phyloP scores from a whole-genome alignment of 768 basidiomycete species.

The Lactarius sanguifluus region DNA sequence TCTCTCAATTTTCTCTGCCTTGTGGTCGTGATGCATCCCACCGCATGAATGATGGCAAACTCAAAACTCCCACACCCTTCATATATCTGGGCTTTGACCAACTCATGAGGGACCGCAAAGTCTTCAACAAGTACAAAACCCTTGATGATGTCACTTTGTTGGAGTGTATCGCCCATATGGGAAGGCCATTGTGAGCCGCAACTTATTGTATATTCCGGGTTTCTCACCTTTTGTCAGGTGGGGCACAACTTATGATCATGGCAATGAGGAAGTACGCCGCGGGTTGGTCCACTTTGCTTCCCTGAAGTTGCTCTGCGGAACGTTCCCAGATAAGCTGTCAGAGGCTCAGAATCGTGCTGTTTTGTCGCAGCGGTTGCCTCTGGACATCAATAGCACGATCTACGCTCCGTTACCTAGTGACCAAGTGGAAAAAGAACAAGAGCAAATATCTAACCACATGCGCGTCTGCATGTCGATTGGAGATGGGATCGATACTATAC shows the following conservation, averaged over 20 bases:
- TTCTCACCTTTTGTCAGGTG: background rate
- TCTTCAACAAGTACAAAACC: background rate
- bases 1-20: background rate
- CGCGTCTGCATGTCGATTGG: too few species aligned
- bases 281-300: too few species aligned
- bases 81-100: slow-evolving; percentile 6
- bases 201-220: too few species aligned
- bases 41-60: background rate
- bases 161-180: background rate
- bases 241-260: background rate
- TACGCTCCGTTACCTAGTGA: too few species aligned
- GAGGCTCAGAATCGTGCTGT: background rate
- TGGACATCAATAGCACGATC: background rate
- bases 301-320: too few species aligned
- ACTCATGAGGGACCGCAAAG: background rate
- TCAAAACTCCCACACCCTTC: background rate
- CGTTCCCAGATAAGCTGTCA: too few species aligned
- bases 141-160: background rate
- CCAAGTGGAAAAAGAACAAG: too few species aligned
- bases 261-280: background rate
- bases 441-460: too few species aligned
- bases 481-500: too few species aligned
- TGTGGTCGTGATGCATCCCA: background rate
- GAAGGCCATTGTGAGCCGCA: background rate
- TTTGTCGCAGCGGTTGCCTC: background rate